phyloP scores from a whole-genome alignment of 306 rosid species.

The Myrica gale region DNA sequence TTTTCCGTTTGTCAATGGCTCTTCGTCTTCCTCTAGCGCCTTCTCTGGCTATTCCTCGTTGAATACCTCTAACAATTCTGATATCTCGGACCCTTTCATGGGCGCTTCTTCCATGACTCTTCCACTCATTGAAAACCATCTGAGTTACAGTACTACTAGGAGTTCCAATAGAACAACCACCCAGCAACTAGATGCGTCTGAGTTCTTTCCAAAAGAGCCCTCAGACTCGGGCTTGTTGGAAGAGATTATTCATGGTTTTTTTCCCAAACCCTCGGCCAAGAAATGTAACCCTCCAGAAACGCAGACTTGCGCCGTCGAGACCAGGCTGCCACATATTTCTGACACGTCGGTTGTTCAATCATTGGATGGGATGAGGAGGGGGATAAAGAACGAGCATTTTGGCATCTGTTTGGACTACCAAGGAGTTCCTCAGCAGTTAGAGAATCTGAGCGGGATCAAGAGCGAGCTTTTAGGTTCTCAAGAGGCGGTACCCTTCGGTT shows the following conservation, averaged over 20 bases:
- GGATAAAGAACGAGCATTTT: slow-evolving; percentile 15
- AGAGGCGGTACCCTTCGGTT: slow-evolving; percentile 24
- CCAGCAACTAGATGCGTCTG: slow-evolving; percentile 17
- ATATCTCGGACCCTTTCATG: neutral
- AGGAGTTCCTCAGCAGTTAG: slow-evolving; percentile 37
- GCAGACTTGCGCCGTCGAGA: neutral
- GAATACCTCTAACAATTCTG: slow-evolving; percentile 6
- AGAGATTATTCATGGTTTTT: slow-evolving; percentile 61
- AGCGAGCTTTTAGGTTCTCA: neutral
- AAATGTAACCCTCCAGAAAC: neutral
- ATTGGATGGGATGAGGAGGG: slow-evolving; percentile 6
- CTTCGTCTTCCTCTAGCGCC: slow-evolving; percentile 18
- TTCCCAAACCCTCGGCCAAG: slow-evolving; percentile 44
- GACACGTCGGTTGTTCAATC: slow-evolving; percentile 21
- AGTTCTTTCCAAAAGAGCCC: slow-evolving; percentile 48
- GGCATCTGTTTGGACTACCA: slow-evolving; percentile 34
- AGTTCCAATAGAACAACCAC: neutral
- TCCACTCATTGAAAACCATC: slow-evolving; percentile 3
- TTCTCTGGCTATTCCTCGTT: slow-evolving; percentile 13
- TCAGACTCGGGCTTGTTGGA: slow-evolving; percentile 73
- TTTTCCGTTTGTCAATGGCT: slow-evolving; percentile 8
- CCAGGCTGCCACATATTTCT: slow-evolving; percentile 2
- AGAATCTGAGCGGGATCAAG: slow-evolving; percentile 15
- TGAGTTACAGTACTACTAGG: neutral
- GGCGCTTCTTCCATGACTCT: slow-evolving; percentile 2